Base-by-base conservation (phyloP, 331 rosid genomes). In the Acacia pycnantha region DNA sequence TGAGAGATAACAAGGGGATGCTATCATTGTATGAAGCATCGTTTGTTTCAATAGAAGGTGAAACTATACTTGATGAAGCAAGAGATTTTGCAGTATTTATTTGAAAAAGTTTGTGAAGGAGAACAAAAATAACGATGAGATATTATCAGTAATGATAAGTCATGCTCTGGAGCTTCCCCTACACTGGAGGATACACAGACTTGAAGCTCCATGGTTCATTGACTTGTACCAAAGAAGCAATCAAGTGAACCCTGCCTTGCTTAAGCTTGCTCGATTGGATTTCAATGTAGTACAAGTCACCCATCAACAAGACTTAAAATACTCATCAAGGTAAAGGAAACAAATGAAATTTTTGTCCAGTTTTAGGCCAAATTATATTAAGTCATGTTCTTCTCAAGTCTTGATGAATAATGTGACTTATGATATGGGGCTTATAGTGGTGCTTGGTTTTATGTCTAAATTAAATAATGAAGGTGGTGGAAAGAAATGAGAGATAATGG, bases 101-200 rank as follows among this genome's bases (percentile, higher is more conserved):
- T 16, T 67, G 27, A 24, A 70, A 27, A 27, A 85, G 6, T 81
- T 43, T 29, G 33, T 81, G 29, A 14, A 24, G 15, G 26, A 33
- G 1, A 51, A 37, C 22, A 44, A 53, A 16, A n/a, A 81, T 22
- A 58, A 6, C 10, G 31, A 22, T 56, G 26, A 56, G 11, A 56
- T 16, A 21, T 6, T 58, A 22, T 22, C 31, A 10, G 2, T 10
- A 3, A 58, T 58, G 15, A 37, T 73, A 3, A 81, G 11, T 3
- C 83, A 73, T 47, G 77, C 88, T 6, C 69, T 85, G 5, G 83
- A 81, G 73, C 41, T 78, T 54, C 88, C 85, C 1, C 11, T 81
- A 4, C 75, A 85, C 53, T 82, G 85, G 88, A 82, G 88, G 21
- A 73, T 82, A 41, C 46, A 11, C 21, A 82, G 81, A 29, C 77